These are phyloP conservation scores for Venturiaceae sp. DNA, from an alignment of 2,329 filamentous ascomycete genomes.

Conservation along the genomic window DNA sequence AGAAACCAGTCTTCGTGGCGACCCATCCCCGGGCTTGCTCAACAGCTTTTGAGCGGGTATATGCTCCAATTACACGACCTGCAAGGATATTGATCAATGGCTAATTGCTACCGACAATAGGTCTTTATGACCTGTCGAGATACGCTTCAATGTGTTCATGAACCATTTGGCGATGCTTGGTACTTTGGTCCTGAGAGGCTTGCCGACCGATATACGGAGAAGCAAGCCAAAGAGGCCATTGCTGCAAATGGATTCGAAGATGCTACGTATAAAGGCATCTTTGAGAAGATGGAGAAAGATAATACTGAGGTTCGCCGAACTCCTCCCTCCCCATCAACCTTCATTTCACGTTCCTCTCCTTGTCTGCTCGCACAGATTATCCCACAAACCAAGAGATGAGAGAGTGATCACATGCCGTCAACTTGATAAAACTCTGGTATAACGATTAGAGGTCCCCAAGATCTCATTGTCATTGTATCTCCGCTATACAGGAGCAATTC, in stretches of 20 bases:
- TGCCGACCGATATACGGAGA: constrained; percentile 59
- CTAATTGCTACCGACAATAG: constrained; percentile 13
- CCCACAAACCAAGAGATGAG: too few relatives aligned
- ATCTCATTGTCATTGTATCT: too few relatives aligned
- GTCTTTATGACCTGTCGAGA: constrained; percentile 94
- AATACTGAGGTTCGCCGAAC: constrained; percentile 58
- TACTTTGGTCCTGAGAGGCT: constrained; percentile 92
- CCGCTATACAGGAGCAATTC: too few relatives aligned
- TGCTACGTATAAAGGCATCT: constrained; percentile 66
- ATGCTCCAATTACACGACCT: neutral
- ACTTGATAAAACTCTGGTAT: too few relatives aligned
- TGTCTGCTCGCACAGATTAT: too few relatives aligned
- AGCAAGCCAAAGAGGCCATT: constrained; percentile 46
- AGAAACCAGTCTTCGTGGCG: constrained; percentile 79
- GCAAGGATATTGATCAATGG: constrained; percentile 8
- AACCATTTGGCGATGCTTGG: constrained; percentile 94
- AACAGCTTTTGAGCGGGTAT: constrained; percentile 90
- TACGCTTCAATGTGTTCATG: constrained; percentile 74
- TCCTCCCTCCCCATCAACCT: neutral
- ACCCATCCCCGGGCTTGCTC: constrained; percentile 94
- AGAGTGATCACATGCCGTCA: neutral
- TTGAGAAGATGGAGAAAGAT: constrained; percentile 65
- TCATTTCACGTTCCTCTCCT: constrained; percentile 6
- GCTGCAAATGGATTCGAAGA: constrained; percentile 54
- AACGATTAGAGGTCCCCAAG: too few relatives aligned